Conservation (phyloP, 495 filamentous ascomycete species). For the Parathielavia hyrcaniae region DNA sequence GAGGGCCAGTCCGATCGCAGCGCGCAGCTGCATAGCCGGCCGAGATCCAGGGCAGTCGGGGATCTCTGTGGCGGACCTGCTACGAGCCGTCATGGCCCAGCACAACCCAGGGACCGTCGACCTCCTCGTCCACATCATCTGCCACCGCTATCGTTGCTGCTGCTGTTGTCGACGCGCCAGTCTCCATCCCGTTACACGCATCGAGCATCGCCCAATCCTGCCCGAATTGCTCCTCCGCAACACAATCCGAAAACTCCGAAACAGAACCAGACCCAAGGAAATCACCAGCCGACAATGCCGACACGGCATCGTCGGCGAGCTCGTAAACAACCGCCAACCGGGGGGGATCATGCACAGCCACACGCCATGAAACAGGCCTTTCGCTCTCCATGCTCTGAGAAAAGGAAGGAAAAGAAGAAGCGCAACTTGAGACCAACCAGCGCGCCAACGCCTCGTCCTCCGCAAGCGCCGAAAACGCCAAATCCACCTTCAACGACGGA, state of each 20-base stretch:
- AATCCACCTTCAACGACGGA: conserved; percentile 23
- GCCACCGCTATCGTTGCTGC: neutral
- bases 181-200: neutral
- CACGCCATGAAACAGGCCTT: neutral
- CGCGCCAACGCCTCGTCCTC: conserved; percentile 29
- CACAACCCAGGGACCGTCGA: conserved; percentile 33
- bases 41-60: conserved; percentile 35
- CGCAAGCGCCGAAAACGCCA: conserved; percentile 30
- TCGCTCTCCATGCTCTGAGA: neutral
- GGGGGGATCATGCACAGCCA: neutral
- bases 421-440: conserved; percentile 18
- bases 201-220: conserved; percentile 22
- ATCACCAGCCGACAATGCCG: conserved; percentile 10
- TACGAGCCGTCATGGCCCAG: conserved; percentile 43
- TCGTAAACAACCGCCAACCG: conserved; percentile 17
- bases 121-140: conserved; percentile 17
- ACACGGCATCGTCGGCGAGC: neutral
- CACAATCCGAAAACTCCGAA: conserved; percentile 10
- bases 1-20: conserved; percentile 38
- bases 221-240: conserved; percentile 1
- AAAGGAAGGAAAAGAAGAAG: neutral
- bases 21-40: conserved; percentile 19
- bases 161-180: neutral
- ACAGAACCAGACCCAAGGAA: conserved; percentile 12
- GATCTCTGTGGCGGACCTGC: conserved; percentile 40